These are phyloP conservation scores for Suhomyces choctaworum DNA, from an alignment of 1,139 yeast species.

Conservation along the genomic window DNA sequence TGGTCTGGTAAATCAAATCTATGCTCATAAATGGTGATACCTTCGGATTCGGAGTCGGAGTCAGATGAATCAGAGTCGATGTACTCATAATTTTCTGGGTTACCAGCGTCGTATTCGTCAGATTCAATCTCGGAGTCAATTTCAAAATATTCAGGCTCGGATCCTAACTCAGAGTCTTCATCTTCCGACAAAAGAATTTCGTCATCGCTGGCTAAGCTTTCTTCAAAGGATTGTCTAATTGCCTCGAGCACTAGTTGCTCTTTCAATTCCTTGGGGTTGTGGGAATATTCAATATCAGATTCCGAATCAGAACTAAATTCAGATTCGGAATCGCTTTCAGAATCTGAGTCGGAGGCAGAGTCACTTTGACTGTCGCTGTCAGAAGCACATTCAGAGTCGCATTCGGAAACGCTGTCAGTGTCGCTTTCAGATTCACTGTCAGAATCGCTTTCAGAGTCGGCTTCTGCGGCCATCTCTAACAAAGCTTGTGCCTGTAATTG, in stretches of 20 bases:
- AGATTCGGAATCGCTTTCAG: slow-evolving; percentile 13
- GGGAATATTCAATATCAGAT: slow-evolving; percentile 27
- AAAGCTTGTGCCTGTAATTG: slow-evolving; percentile 39
- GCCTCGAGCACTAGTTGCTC: slow-evolving; percentile 41
- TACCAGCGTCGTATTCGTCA: slow-evolving; percentile 25
- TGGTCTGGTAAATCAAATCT: slow-evolving; percentile 41
- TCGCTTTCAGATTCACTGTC: slow-evolving; percentile 7
- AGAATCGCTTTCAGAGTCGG: slow-evolving; percentile 16
- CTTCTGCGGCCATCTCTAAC: slow-evolving; percentile 16
- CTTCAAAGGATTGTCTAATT: slow-evolving; percentile 43
- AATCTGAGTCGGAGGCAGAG: no score
- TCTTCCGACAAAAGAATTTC: slow-evolving; percentile 25
- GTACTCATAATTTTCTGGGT: slow-evolving; percentile 28
- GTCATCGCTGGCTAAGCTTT: slow-evolving; percentile 32
- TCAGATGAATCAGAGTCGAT: slow-evolving; percentile 27
- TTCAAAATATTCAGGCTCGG: slow-evolving; percentile 37
- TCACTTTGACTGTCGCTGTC: no score
- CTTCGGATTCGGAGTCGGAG: slow-evolving; percentile 38
- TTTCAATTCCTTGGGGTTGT: slow-evolving; percentile 34
- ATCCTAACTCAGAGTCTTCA: slow-evolving; percentile 31
- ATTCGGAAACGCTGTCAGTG: slow-evolving; percentile 19
- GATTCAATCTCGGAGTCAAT: slow-evolving; percentile 26
- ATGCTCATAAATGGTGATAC: slow-evolving; percentile 46
- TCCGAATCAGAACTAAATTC: slow-evolving; percentile 17
- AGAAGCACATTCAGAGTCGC: slow-evolving; percentile 21